phyloP scores from a whole-genome alignment of 129 eudicot genomes.

The Rutidosis leptorrhynchoides region DNA sequence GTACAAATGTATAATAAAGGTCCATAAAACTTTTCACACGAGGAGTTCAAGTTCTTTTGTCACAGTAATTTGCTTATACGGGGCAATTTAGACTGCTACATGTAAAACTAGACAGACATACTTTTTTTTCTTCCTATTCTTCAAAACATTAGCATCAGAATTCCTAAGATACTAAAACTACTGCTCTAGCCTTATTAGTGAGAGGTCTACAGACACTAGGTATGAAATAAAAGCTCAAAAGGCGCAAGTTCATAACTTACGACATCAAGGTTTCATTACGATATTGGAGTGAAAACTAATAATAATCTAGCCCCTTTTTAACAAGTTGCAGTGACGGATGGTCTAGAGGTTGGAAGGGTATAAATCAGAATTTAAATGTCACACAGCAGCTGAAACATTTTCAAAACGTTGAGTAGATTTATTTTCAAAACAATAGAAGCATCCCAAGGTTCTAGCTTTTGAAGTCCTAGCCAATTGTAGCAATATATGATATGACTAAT shows the following conservation, averaged over 20 bases:
- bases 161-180: not conserved
- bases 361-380: too few relatives aligned
- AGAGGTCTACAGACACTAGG: not conserved
- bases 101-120: not conserved
- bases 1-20: too few relatives aligned
- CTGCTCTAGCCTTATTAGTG: not conserved
- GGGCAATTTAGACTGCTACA: not conserved
- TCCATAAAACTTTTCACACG: too few relatives aligned
- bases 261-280: not conserved
- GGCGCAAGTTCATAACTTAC: not conserved
- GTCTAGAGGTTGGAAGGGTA: too few relatives aligned
- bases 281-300: not conserved
- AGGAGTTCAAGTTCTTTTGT: too few relatives aligned
- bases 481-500: not conserved
- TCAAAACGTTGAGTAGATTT: too few relatives aligned
- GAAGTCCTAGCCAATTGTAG: too few relatives aligned
- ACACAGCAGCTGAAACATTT: too few relatives aligned
- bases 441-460: too few relatives aligned
- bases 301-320: too few relatives aligned
- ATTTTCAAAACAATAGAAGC: too few relatives aligned
- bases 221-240: not conserved
- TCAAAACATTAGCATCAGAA: not conserved
- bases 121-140: not conserved
- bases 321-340: too few relatives aligned
- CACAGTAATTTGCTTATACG: not conserved